These are phyloP conservation scores for Cryptosporidium tyzzeri DNA, from an alignment of 169 alveolate genomes.

Conservation along the genomic window DNA sequence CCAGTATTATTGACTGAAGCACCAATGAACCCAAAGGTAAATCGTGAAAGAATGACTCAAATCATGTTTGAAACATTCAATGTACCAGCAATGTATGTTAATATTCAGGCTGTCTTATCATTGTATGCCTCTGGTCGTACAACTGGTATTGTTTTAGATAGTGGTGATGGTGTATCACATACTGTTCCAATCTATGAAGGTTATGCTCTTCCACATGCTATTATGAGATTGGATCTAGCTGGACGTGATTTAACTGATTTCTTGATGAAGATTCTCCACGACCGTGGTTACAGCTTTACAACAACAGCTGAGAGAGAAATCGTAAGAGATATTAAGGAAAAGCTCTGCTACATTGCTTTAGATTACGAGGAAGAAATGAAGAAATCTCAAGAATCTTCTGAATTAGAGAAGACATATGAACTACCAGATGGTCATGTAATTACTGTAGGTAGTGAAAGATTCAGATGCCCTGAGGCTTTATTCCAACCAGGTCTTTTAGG, in stretches of 20 bases:
- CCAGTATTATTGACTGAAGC: slow-evolving; percentile 97
- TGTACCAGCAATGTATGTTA: slow-evolving; percentile 97
- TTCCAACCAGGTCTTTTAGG: slow-evolving; percentile 96
- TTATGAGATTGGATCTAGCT: slow-evolving; percentile 95
- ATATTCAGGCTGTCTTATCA: slow-evolving; percentile 97
- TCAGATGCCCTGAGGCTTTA: slow-evolving; percentile 97
- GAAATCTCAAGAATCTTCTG: slow-evolving; percentile 90
- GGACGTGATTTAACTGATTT: slow-evolving; percentile 97
- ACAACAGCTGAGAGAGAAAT: slow-evolving; percentile 98
- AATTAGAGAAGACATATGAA: slow-evolving; percentile 95
- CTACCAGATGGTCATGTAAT: slow-evolving; percentile 98
- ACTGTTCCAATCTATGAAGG: slow-evolving; percentile 99
- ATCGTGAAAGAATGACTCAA: slow-evolving; percentile 97
- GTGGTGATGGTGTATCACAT: slow-evolving; percentile 99
- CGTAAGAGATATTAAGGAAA: slow-evolving; percentile 98
- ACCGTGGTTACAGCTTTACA: slow-evolving; percentile 95
- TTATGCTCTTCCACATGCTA: slow-evolving; percentile 97
- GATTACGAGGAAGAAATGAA: slow-evolving; percentile 96
- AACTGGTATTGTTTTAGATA: slow-evolving; percentile 98
- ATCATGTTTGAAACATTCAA: slow-evolving; percentile 98
- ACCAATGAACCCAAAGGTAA: slow-evolving; percentile 95
- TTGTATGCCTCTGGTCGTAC: slow-evolving; percentile 99
- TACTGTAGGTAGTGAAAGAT: slow-evolving; percentile 95
- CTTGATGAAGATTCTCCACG: slow-evolving; percentile 94
- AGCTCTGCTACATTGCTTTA: slow-evolving; percentile 94